Percentiles rank a stretch among this genome's conserved stretches.
Evolutionary conservation across 2,329 filamentous ascomycete genomes (phyloP).

Genomic region (Epichloe glyceriae): DNA sequence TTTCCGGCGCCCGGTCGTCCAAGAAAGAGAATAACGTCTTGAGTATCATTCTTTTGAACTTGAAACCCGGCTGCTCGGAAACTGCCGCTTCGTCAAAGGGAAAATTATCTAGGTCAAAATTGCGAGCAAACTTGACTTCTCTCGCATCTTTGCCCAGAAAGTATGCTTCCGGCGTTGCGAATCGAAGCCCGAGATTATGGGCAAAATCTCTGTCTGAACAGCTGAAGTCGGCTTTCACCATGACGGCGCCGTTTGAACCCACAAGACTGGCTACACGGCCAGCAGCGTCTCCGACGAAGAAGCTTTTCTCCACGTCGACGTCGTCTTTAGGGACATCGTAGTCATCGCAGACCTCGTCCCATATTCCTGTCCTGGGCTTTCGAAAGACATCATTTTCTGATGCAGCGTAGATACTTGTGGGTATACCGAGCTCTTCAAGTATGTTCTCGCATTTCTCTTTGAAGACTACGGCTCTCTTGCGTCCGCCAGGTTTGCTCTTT

Average conservation of each 20-base stretch:
- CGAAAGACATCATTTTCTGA: conserved; percentile 70
- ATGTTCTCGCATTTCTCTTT: conserved; percentile 67
- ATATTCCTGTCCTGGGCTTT: conserved; percentile 85
- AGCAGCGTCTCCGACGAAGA: conserved; percentile 85
- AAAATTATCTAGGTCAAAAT: conserved; percentile 58
- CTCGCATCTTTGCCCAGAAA: conserved; percentile 59
- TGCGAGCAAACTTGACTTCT: conserved; percentile 43
- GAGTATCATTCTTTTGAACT: conserved; percentile 49
- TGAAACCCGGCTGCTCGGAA: conserved; percentile 16
- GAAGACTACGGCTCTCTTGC: conserved; percentile 62
- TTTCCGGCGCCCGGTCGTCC: conserved; percentile 86
- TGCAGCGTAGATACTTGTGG: conserved; percentile 72
- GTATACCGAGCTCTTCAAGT: conserved; percentile 59
- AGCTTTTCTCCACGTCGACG: conserved; percentile 56
- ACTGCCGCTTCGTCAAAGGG: conserved; percentile 22
- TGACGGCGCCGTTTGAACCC: conserved; percentile 12
- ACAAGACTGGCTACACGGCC: conserved; percentile 35
- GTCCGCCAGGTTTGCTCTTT: conserved; percentile 45
- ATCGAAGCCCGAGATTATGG: conserved; percentile 66
- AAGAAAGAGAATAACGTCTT: conserved; percentile 74
- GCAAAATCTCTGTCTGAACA: conserved; percentile 70
- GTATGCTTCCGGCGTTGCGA: conserved; percentile 83
- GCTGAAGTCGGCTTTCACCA: conserved; percentile 43
- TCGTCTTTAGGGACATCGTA: conserved; percentile 41
- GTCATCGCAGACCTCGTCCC: conserved; percentile 50